Conservation (phyloP, 78 protist species). For the Polysphondylium violaceum region DNA sequence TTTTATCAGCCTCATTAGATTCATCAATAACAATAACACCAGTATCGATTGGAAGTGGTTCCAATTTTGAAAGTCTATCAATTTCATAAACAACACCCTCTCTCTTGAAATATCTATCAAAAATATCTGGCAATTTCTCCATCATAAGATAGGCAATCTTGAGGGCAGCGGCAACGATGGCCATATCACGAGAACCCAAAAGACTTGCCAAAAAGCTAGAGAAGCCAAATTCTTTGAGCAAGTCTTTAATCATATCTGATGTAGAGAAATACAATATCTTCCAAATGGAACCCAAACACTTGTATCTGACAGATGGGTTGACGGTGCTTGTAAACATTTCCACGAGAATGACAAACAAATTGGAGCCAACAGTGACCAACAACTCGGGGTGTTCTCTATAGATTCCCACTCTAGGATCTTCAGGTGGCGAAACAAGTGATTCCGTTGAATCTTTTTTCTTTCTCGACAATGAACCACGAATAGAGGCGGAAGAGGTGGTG, state of each 20-base stretch:
- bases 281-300: conserved; percentile 64
- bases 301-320: conserved; percentile 74
- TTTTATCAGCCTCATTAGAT: not conserved
- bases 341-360: conserved; percentile 46
- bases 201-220: conserved; percentile 77
- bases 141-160: conserved; percentile 70
- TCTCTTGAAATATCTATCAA: conserved; percentile 68
- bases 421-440: not conserved
- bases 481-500: not conserved
- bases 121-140: conserved; percentile 72
- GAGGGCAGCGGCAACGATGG: conserved; percentile 72
- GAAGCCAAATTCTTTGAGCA: conserved; percentile 67
- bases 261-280: conserved; percentile 68
- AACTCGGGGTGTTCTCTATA: conserved; percentile 45
- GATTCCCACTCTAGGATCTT: conserved; percentile 60
- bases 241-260: conserved; percentile 22
- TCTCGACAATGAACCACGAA: not conserved
- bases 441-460: not conserved
- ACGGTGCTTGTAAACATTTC: conserved; percentile 79
- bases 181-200: conserved; percentile 71
- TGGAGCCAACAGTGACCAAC: conserved; percentile 22
- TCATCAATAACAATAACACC: too few species aligned
- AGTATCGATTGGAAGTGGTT: not conserved
- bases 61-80: conserved; percentile 68
- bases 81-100: conserved; percentile 80